These are phyloP conservation scores for Zizania palustris DNA, from an alignment of 202 grass and related monocot genomes.

Conservation along the genomic window DNA sequence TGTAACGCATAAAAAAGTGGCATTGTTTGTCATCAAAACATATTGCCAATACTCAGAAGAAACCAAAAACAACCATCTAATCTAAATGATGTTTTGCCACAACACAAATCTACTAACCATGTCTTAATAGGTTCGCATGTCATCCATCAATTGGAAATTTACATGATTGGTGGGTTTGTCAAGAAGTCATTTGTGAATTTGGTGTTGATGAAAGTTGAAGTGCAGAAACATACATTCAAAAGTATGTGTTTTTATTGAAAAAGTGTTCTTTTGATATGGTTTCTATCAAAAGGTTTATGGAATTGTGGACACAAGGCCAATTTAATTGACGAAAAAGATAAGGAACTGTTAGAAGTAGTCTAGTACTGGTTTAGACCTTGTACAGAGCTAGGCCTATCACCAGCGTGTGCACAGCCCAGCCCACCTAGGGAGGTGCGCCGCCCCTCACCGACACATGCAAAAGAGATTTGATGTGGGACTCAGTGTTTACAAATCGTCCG, in stretches of 20 bases:
- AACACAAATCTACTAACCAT: conserved; percentile 9
- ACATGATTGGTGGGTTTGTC: not conserved
- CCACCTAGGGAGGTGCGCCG: too few species aligned
- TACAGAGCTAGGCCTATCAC: too few species aligned
- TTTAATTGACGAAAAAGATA: not conserved
- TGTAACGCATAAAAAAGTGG: conserved; percentile 22
- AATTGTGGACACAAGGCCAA: not conserved
- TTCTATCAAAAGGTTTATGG: not conserved
- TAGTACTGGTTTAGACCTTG: too few species aligned
- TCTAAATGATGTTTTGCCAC: conserved; percentile 2
- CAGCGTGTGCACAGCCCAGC: too few species aligned
- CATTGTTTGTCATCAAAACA: conserved; percentile 15
- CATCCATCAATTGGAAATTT: not conserved
- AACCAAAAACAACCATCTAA: not conserved
- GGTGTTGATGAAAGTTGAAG: not conserved
- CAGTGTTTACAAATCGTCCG: too few species aligned
- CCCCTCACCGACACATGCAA: too few species aligned
- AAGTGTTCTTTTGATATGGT: not conserved
- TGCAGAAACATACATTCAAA: not conserved
- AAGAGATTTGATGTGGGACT: not conserved
- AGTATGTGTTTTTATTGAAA: not conserved
- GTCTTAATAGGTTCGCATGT: not conserved
- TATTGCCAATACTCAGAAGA: not conserved
- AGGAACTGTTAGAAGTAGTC: too few species aligned
- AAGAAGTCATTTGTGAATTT: not conserved